Percentiles rank a stretch among this genome's conserved stretches.
Evolutionary conservation across 177 flowering plant genomes (phyloP).

Genomic region (Vitis hybrid): DNA sequence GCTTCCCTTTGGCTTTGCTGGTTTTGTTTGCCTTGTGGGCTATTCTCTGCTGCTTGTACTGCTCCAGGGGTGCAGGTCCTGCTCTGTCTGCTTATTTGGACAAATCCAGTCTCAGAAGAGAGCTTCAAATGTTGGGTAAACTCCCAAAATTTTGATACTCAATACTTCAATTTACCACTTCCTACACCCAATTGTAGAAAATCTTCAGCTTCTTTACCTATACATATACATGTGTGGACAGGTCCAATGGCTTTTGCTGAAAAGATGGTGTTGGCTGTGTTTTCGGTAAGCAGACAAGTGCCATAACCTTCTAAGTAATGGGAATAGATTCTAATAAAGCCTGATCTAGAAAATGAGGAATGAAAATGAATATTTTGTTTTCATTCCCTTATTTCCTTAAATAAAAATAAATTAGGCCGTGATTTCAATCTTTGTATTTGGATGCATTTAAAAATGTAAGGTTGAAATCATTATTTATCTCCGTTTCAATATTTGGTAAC

Average conservation of each 20-base stretch:
- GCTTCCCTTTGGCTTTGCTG: conserved; percentile 68
- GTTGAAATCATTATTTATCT: too few species aligned
- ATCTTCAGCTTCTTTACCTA: too few species aligned
- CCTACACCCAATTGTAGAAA: too few species aligned
- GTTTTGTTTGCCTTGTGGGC: conserved; percentile 69
- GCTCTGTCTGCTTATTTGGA: conserved; percentile 65
- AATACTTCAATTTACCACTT: too few species aligned
- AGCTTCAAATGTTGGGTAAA: conserved; percentile 72
- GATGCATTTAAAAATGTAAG: too few species aligned
- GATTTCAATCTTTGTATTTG: too few species aligned
- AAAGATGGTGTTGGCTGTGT: conserved; percentile 69
- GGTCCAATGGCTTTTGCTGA: conserved; percentile 95
- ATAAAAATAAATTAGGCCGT: too few species aligned
- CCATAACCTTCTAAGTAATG: not conserved
- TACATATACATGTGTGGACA: conserved; percentile 12
- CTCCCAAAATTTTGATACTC: not conserved
- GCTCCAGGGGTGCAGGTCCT: conserved; percentile 38
- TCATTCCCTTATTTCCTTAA: too few species aligned
- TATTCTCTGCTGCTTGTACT: conserved; percentile 64
- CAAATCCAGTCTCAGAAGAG: conserved; percentile 62
- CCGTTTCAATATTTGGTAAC: too few species aligned
- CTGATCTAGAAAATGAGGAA: too few species aligned
- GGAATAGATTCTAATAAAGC: too few species aligned
- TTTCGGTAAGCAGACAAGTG: conserved; percentile 48
- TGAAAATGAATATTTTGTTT: too few species aligned